Base-by-base conservation (phyloP, 139 green algal genomes). In the Deuterostichococcus epilithicus region DNA sequence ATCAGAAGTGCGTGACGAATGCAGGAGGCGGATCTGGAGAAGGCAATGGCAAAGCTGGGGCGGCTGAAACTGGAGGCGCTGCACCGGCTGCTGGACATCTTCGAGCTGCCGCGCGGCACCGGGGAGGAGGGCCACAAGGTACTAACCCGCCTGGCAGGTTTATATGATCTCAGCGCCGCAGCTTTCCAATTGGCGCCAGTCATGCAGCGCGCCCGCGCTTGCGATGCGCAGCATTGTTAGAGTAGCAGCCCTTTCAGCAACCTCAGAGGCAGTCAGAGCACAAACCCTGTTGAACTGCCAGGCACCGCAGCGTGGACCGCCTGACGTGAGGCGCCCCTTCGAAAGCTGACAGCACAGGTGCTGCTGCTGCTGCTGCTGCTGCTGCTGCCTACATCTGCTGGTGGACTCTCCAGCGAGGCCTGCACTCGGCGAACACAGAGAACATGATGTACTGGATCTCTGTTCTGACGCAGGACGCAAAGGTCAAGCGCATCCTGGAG, bases 41-140 rank as follows among this genome's bases (percentile, higher is more conserved):
- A 84, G 52, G 33, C 73, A 2, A 68, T 63, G 23, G 82, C 86
- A 2, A 80, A 70, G 68, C 79, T 95, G 72, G 44, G 36, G 37
- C 87, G 85, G 59, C 90, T 74, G 83, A 88, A 85, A 74, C 34
- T 85, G 80, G 65, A 81, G 15, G 70, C 90, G 75, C 52, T 91
- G 68, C 78, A 88, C 72, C 25, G 78, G 32, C 70, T 90, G 30
- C 71, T 93, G 33, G 90, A 95, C 68, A 28, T 79, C 3, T 85
- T 94, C 47, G 88, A 94, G 75, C 70, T 94, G 38, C 79, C 85
- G 2, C 74, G 85, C 1, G 85, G 82, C n/a, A 72, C 28, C 1
- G 86, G 86, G 1, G 88, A 89, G 10, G 80, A 89, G 73, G 85
- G 77, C 35, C 76, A 83, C 36, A 84, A 90, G 76, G 74, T 81